Evolutionary conservation across 1,284 basidiomycete species (phyloP), one percentile per base, ranked within the genome.

Genomic region (Naganishia liquefaciens): DNA sequence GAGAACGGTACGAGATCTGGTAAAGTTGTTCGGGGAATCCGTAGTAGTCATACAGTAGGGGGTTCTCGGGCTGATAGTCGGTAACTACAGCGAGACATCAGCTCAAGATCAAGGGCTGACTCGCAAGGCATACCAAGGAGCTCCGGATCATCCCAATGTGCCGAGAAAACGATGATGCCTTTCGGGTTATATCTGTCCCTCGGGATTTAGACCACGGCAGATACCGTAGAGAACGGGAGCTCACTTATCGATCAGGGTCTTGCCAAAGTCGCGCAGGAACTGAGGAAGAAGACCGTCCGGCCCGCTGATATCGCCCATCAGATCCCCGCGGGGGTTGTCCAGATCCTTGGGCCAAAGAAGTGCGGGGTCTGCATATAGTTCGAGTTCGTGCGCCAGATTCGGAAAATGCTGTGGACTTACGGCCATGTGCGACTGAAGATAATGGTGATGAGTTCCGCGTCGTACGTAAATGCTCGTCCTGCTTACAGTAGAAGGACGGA

Each of bases 251-350:
- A 60, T 11, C 21, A 60, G 27, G 10, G 57, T 60, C 19, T 60
- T 60, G 15, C 57, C 57, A 39, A 60, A 60, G 39, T 60, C 57
- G 2, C 37, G 27, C 37, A 60, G 39, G 33, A 60, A 60, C 33
- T 60, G 57, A 17, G 57, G 57, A 1, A 60, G 33, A 3, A 60
- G 15, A 5, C 57, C 57, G 13, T 60, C 57, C 15, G 57, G 57
- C 11, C 57, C 57, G 46, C 57, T 60, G 57, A 60, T 60, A 27
- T 60, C 57, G 27, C 57, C 57, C 57, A 60, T 60, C 15, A 60
- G 46, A 39, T 60, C 57, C 5, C 33, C 57, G 17, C 57, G 46
- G 7, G 57, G 57, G 37, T 60, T 60, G 5, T 33, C 21, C 15
- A 60, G 46, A 11, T 33, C 33, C 25, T 50, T 49, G 3, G 57